These are phyloP conservation scores for Marchantia paleacea DNA, from an alignment of 225 moss, liverwort and hornwort species.

Conservation along the genomic window DNA sequence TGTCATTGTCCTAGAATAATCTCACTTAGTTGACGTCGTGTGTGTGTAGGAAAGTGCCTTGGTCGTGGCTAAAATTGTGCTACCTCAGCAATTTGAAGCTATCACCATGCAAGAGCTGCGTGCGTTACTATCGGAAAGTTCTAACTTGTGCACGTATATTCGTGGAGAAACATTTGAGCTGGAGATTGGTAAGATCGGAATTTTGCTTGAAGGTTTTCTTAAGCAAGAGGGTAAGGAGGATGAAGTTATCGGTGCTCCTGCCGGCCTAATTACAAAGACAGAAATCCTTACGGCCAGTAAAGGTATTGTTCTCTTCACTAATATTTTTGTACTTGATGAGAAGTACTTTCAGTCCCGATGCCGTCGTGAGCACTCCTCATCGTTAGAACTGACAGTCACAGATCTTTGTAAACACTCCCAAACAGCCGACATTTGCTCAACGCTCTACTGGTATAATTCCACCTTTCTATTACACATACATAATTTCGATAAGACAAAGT, in stretches of 20 bases:
- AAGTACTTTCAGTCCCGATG: too few relatives aligned
- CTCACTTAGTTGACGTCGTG: background rate
- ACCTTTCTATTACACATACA: too few relatives aligned
- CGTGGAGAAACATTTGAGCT: conserved; percentile 76
- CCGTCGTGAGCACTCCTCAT: too few relatives aligned
- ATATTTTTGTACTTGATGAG: too few relatives aligned
- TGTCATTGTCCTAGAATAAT: background rate
- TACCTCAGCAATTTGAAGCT: conserved; percentile 60
- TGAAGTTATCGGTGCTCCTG: conserved; percentile 71
- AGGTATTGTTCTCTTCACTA: too few relatives aligned
- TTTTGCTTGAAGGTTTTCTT: conserved; percentile 83
- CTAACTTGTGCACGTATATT: conserved; percentile 68
- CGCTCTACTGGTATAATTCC: too few relatives aligned
- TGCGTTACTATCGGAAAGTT: conserved; percentile 48
- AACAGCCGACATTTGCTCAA: too few relatives aligned
- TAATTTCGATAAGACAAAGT: too few relatives aligned
- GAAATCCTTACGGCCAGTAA: too few relatives aligned
- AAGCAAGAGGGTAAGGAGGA: conserved; percentile 53
- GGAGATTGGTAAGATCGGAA: conserved; percentile 52
- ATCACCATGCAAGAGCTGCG: conserved; percentile 72
- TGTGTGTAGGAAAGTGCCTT: conserved; percentile 67
- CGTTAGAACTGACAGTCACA: too few relatives aligned
- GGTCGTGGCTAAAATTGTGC: conserved; percentile 62
- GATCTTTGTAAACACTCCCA: too few relatives aligned
- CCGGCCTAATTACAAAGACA: conserved; percentile 39